Base-by-base conservation (phyloP, 805 yeast genomes). In the Candida succiphila region DNA sequence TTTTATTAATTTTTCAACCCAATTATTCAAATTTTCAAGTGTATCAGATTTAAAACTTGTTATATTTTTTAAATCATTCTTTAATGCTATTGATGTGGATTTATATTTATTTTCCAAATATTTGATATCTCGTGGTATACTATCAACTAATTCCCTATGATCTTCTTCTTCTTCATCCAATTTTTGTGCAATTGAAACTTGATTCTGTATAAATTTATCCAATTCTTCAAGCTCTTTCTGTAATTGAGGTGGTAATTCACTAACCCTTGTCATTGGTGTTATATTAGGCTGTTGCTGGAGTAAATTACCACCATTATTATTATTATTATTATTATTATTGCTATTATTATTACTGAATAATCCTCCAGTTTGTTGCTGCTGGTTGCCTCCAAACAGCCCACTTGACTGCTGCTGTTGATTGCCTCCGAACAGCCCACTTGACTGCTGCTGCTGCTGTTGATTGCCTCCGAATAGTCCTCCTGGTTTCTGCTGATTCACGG, bases 181-280 rank as follows among this genome's bases (percentile, higher is more conserved):
- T 20, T 74, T 75, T 33, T 80, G 81, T 2, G 87, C 78, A 33
- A 80, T 77, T 32, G 75, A 67, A 28, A 80, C 81, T 56, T 83
- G 94, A 24, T 72, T 71, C 48, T 78, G 81, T 31, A 83, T 78
- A 49, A 78, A 81, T 36, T 72, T 67, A 53, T 83, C 86, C 36
- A 83, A 58, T 41, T 77, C 75, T 51, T 78, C 82, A 25, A 83
- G 60, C 48, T 82, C 85, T 38, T 61, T 69, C 45, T 79, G 82
- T 35, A 77, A 57, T n/a, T 60, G 68, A n/a, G 72, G 78, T 2
- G 92, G 88, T 26, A 83, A 58, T 38, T 81, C 89, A 7, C 75
- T 74, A 8, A 83, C 81, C 32, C 81, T 68, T 1, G 89, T 78
- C 76, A 83, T 73, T 12, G 87, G 75, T 9, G 81, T 78, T 29